Evolutionary conservation across 352 stramenopile genomes (phyloP).

Genomic region (Phytophthora macrochlamydospora): DNA sequence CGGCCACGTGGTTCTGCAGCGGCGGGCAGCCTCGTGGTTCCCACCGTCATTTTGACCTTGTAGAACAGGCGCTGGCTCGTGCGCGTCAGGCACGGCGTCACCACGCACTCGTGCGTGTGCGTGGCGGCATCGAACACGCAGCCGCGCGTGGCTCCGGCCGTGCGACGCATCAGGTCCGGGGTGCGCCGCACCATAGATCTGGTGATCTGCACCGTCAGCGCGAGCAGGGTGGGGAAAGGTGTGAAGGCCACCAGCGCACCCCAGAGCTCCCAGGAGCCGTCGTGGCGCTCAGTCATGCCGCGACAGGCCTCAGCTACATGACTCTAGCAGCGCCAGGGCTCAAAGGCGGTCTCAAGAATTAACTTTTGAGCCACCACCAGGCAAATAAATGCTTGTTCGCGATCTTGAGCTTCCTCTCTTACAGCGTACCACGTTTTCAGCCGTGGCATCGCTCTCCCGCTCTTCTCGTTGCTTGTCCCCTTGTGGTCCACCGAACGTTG

Average conservation of each 20-base stretch:
- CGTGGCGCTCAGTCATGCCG: conserved; percentile 77
- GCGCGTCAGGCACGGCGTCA: conserved; percentile 63
- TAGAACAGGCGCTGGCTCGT: conserved; percentile 73
- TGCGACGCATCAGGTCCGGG: conserved; percentile 78
- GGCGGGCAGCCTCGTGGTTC: conserved; percentile 57
- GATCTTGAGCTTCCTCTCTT: conserved; percentile 94
- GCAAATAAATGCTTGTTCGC: conserved; percentile 94
- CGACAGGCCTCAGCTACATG: conserved; percentile 51
- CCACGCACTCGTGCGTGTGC: conserved; percentile 49
- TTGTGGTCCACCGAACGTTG: conserved; percentile 14
- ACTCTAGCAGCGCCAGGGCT: conserved; percentile 15
- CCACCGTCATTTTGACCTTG: conserved; percentile 60
- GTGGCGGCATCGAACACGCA: conserved; percentile 62
- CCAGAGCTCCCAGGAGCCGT: conserved; percentile 37
- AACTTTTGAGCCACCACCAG: conserved; percentile 91
- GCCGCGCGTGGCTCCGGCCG: conserved; percentile 67
- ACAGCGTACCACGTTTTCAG: conserved; percentile 68
- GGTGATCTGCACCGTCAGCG: conserved; percentile 66
- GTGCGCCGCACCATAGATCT: conserved; percentile 78
- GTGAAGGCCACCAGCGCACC: conserved; percentile 66
- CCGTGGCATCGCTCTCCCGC: conserved; percentile 43
- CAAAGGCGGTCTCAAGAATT: conserved; percentile 66
- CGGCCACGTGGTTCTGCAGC: conserved; percentile 56
- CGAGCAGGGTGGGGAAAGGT: conserved; percentile 77
- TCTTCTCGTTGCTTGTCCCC: conserved; percentile 18